Base-by-base conservation (phyloP, 768 basidiomycete genomes). In the Pleurotus ostreatus region DNA sequence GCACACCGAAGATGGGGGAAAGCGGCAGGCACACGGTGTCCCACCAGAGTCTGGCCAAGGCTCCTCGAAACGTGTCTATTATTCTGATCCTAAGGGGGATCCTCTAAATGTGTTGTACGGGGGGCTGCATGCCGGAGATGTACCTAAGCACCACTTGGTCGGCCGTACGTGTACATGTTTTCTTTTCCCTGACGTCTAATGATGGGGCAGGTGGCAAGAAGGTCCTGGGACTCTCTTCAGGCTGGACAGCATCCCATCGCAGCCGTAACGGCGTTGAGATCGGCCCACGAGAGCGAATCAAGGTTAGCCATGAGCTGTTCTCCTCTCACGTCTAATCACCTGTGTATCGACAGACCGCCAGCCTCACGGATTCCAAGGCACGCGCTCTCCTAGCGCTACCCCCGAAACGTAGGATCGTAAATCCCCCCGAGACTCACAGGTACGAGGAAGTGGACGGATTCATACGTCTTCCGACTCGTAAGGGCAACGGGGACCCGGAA, bases 371-470 rank as follows among this genome's bases (percentile, higher is more conserved):
- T 67, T 70, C 83, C 5, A 73, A 68, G 26, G 70, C 85, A 20
- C 77, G 79, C 43, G 73, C 77, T 38, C 68, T 89, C 18, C 74
- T 92, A 5, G 70, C 78, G 3, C 71, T 76, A 20, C 71, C 80
- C 46, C 81, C 84, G 3, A 76, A 74, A 3, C 78, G 79, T 52
- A 77, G 76, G 54, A 65, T 88, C n/a, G 55, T 75, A 16, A 62
- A 68, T 22, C 65, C 76, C 39, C 57, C 68, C 44, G 65, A 72
- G 55, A 63, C 62, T 48, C 70, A 73, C 61, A 83, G 77, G 62
- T 81, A 85, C 63, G 71, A 80, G 56, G 88, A 89, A 67, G 64
- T 77, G n/a, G 80, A 88, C 58, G 88, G 87, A 7, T 84, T 88
- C 63, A 71, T 91, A 25, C 80, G 75, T 40, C 70, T 91, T 7